A percentile compares a stretch with the other conserved stretches of the same genome.
Conservation (phyloP, 108 stramenopile genomes). For the Nannochloropsis oceanica region DNA sequence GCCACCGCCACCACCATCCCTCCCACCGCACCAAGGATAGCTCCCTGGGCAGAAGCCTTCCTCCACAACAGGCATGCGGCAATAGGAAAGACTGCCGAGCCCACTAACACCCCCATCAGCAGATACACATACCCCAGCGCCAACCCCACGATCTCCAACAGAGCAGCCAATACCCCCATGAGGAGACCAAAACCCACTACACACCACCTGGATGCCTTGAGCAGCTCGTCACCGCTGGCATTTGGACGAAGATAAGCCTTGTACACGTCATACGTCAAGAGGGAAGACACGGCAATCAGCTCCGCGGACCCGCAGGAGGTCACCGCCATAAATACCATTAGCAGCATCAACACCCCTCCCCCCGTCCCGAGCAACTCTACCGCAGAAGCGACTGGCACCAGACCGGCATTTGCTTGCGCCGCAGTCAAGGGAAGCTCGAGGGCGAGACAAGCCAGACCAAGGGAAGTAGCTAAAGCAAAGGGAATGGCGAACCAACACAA, state of each 20-base stretch:
- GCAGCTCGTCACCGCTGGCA: slow-evolving; percentile 67
- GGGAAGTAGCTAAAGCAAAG: slow-evolving; percentile 56
- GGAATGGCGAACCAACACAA: slow-evolving; percentile 80
- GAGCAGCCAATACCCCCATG: slow-evolving; percentile 57
- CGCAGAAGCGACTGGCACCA: slow-evolving; percentile 82
- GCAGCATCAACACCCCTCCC: slow-evolving; percentile 54
- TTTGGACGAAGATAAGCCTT: slow-evolving; percentile 71
- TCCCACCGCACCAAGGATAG: slow-evolving; percentile 58
- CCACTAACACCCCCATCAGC: slow-evolving; percentile 79
- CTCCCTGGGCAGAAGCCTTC: slow-evolving; percentile 65
- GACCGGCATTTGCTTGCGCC: slow-evolving; percentile 59
- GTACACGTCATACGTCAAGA: slow-evolving; percentile 79
- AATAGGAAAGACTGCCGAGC: slow-evolving; percentile 66
- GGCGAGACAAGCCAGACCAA: slow-evolving; percentile 65
- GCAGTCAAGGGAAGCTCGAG: slow-evolving; percentile 68
- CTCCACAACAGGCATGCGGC: slow-evolving; percentile 47
- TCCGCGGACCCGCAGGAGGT: slow-evolving; percentile 77
- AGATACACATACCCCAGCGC: slow-evolving; percentile 83
- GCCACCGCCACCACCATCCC: slow-evolving; percentile 55
- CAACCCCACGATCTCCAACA: slow-evolving; percentile 43
- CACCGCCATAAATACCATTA: slow-evolving; percentile 92
- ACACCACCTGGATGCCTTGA: slow-evolving; percentile 52
- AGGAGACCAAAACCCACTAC: slow-evolving; percentile 62
- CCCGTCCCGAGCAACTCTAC: slow-evolving; percentile 53
- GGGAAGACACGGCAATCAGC: slow-evolving; percentile 71